These are phyloP conservation scores for Chrysosporium keratinophilum DNA, from an alignment of 2,329 filamentous ascomycete species.

Conservation along the genomic window DNA sequence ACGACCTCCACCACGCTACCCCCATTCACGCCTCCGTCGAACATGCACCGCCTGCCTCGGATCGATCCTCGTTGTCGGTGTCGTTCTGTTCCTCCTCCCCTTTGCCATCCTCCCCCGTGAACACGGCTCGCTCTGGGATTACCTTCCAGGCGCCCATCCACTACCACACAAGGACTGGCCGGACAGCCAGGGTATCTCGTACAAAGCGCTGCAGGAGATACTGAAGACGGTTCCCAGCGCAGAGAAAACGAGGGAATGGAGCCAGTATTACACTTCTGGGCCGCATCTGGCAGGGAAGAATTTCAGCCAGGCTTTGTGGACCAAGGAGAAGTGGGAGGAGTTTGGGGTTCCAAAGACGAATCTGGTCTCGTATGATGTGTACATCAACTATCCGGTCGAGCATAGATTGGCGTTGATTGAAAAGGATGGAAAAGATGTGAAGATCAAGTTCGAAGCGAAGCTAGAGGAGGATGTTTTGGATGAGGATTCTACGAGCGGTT, in stretches of 20 bases:
- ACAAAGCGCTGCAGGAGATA: constrained; percentile 46
- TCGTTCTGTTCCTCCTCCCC: constrained; percentile 36
- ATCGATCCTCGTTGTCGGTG: constrained; percentile 29
- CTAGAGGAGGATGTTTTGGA: constrained; percentile 75
- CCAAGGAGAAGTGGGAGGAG: constrained; percentile 59
- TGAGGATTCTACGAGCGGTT: constrained; percentile 67
- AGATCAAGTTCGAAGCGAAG: constrained; percentile 65
- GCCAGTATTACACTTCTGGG: constrained; percentile 65
- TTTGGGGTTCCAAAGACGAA: constrained; percentile 51
- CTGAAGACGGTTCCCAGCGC: constrained; percentile 46
- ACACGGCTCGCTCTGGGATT: constrained; percentile 31
- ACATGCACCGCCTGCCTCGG: constrained; percentile 34
- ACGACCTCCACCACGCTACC: constrained; percentile 33
- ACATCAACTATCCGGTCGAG: constrained; percentile 65
- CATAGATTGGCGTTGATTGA: constrained; percentile 59
- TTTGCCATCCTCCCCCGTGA: constrained; percentile 30
- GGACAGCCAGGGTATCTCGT: constrained; percentile 39
- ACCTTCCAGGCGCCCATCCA: constrained; percentile 32
- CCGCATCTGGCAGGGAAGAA: constrained; percentile 70
- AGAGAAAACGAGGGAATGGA: constrained; percentile 57
- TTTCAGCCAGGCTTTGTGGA: constrained; percentile 66
- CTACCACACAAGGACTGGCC: constrained; percentile 35
- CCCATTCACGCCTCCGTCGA: constrained; percentile 34
- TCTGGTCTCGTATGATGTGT: constrained; percentile 63
- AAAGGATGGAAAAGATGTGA: constrained; percentile 34